These are phyloP conservation scores for Apiotrichum brassicae DNA, from an alignment of 1,284 basidiomycete species.

Conservation along the genomic window DNA sequence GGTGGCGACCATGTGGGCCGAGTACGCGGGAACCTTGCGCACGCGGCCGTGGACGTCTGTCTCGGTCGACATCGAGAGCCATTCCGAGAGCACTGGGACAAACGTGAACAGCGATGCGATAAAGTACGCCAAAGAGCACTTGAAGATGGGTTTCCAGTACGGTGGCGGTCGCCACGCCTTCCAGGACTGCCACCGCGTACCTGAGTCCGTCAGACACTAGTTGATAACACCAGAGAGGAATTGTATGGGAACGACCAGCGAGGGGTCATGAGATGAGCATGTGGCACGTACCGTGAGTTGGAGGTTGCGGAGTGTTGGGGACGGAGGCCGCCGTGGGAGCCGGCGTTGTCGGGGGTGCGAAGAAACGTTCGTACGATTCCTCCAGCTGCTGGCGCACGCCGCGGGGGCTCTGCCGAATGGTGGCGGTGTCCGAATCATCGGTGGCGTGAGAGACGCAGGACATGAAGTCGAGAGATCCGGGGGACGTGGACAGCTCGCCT, in stretches of 20 bases:
- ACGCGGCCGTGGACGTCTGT: slow-evolving; percentile 49
- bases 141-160: slow-evolving; percentile 54
- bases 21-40: slow-evolving; percentile 57
- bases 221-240: no score
- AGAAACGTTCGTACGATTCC: slow-evolving; percentile 2
- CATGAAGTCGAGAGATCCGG: not conserved
- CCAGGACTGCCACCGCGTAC: not conserved
- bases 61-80: slow-evolving; percentile 43
- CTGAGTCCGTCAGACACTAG: no score
- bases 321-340: not conserved
- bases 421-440: not conserved
- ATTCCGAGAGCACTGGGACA: slow-evolving; percentile 52
- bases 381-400: not conserved
- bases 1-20: slow-evolving; percentile 85
- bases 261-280: no score
- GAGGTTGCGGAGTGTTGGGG: not conserved
- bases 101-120: slow-evolving; percentile 90
- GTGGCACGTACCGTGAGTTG: no score
- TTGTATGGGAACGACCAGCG: no score
- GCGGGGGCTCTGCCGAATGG: not conserved
- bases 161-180: not conserved
- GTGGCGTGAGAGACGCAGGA: not conserved
- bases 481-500: not conserved
- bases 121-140: slow-evolving; percentile 87
- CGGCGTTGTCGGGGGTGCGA: not conserved